A percentile compares a stretch with the other conserved stretches of the same genome.
Conservation (phyloP, 2,329 filamentous ascomycete genomes). For the Cladophialophora psammophila region DNA sequence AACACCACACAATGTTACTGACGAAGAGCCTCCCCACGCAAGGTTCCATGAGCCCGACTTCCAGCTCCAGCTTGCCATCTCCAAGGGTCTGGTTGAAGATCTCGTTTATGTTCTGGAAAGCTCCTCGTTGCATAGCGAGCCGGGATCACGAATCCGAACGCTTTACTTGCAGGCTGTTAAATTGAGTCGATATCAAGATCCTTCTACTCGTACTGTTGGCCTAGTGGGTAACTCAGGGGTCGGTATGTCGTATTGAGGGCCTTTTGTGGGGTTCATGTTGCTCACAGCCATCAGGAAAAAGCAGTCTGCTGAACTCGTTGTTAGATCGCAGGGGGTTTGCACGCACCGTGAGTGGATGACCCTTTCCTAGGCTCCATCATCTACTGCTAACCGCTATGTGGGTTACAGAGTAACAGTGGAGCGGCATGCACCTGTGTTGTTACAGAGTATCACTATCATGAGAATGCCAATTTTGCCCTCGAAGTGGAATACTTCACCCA, state of each 20-base stretch:
- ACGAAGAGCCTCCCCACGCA: conserved; percentile 17
- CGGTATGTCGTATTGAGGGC: conserved; percentile 7
- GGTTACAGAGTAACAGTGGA: conserved; percentile 16
- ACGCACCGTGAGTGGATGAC: conserved; percentile 16
- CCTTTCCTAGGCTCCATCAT: neutral
- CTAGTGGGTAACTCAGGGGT: conserved; percentile 16
- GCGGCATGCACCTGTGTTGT: conserved; percentile 19
- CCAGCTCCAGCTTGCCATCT: conserved; percentile 8
- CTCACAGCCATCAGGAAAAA: conserved; percentile 16
- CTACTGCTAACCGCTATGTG: conserved; percentile 4
- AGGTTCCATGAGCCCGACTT: conserved; percentile 18
- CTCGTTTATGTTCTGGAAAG: conserved; percentile 12
- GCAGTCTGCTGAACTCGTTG: conserved; percentile 18
- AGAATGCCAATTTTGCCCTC: conserved; percentile 14
- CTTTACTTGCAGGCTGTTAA: conserved; percentile 16
- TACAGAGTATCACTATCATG: conserved; percentile 24
- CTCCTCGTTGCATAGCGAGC: conserved; percentile 15
- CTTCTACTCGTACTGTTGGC: conserved; percentile 16
- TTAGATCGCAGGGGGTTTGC: conserved; percentile 15
- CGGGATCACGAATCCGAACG: conserved; percentile 3
- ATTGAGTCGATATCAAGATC: conserved; percentile 12
- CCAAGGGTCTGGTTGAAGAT: conserved; percentile 12
- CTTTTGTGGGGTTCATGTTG: neutral
- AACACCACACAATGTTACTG: conserved; percentile 14
- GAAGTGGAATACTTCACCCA: conserved; percentile 25